Evolutionary conservation across 2,329 filamentous ascomycete genomes (phyloP).

Genomic region (Aspergillus sojae): DNA sequence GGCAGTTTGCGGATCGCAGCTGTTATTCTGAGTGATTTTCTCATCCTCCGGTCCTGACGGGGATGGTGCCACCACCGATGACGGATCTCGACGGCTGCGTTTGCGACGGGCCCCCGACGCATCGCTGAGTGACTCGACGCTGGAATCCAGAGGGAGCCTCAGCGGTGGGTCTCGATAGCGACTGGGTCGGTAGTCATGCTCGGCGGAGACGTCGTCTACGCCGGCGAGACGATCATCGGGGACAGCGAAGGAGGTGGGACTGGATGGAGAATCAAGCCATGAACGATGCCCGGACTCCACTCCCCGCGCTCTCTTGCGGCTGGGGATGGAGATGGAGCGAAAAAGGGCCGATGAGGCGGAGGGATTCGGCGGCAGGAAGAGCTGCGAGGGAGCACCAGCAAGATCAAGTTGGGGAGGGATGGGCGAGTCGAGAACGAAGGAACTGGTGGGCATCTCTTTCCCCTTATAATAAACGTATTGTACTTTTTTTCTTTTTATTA

Average conservation of each 20-base stretch:
- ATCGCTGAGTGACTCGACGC: constrained; percentile 27
- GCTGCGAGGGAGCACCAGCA: constrained; percentile 39
- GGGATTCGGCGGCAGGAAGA: constrained; percentile 40
- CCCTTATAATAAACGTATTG: neutral
- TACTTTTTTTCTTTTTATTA: neutral
- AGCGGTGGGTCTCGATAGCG: constrained; percentile 39
- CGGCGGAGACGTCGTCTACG: constrained; percentile 4
- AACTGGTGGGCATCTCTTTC: constrained; percentile 30
- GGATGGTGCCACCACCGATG: constrained; percentile 25
- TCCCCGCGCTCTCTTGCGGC: constrained; percentile 37
- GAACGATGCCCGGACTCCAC: constrained; percentile 27
- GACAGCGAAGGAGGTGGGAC: constrained; percentile 42
- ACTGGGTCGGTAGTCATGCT: constrained; percentile 41
- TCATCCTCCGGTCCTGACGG: constrained; percentile 24
- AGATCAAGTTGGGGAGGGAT: constrained; percentile 44
- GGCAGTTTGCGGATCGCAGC: constrained; percentile 16
- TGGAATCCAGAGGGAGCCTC: constrained; percentile 30
- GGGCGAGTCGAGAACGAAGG: constrained; percentile 38
- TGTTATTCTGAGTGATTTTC: constrained; percentile 6
- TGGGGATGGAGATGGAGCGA: constrained; percentile 34
- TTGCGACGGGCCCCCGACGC: constrained; percentile 31
- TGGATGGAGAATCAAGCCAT: constrained; percentile 29
- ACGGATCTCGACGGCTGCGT: constrained; percentile 36
- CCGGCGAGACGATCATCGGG: constrained; percentile 23
- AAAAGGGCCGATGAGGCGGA: constrained; percentile 43